Conservation (phyloP, 2,329 filamentous ascomycete species). For the Cadophora sp. region DNA sequence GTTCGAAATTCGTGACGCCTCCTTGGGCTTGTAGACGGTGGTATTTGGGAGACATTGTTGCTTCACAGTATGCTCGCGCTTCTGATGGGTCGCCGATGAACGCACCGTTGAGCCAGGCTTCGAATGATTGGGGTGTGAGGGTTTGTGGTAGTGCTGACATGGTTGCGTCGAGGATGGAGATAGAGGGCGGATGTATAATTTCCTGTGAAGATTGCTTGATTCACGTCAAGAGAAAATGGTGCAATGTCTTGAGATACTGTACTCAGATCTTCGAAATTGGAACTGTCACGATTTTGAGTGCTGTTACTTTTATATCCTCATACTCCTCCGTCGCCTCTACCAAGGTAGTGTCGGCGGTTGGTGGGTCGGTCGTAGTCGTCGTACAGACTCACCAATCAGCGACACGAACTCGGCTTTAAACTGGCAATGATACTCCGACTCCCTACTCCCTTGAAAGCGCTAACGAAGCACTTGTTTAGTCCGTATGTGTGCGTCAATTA, state of each 20-base stretch:
- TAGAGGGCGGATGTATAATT: not conserved
- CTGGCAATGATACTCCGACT: too few species aligned
- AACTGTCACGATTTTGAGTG: too few species aligned
- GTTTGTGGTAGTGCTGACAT: not conserved
- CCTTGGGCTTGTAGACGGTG: not conserved
- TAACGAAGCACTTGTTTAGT: too few species aligned
- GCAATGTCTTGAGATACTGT: not conserved
- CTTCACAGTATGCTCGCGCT: constrained; percentile 5
- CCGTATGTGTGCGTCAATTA: too few species aligned
- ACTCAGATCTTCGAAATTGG: too few species aligned
- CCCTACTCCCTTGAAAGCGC: too few species aligned
- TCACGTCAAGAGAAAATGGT: not conserved
- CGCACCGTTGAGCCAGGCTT: not conserved
- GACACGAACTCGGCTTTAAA: too few species aligned
- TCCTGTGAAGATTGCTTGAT: not conserved
- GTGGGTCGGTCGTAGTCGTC: too few species aligned
- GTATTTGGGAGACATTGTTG: not conserved
- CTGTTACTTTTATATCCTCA: too few species aligned
- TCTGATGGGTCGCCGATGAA: not conserved
- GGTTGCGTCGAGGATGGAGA: not conserved
- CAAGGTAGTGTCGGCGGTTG: too few species aligned
- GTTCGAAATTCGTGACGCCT: not conserved
- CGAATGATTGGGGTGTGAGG: not conserved
- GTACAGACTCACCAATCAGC: too few species aligned
- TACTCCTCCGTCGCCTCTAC: too few species aligned